These are phyloP conservation scores for Moricandia moricandioides DNA, from an alignment of 345 rosid genomes.

Conservation along the genomic window DNA sequence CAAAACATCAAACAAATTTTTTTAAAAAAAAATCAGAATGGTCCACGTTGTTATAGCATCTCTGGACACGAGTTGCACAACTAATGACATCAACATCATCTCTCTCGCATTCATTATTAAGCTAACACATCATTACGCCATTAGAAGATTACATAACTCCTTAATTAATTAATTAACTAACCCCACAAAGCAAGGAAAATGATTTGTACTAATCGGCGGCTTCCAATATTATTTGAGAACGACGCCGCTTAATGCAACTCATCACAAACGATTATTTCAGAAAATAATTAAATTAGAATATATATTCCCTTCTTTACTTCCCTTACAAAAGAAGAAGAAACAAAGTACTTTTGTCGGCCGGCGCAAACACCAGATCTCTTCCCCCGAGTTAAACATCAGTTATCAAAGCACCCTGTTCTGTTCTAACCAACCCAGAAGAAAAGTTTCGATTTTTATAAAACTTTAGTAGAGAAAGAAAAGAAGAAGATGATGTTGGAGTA, in stretches of 20 bases:
- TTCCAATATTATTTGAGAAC: too few species aligned
- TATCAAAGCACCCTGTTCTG: conserved; percentile 2
- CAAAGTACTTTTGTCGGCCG: conserved; percentile 29
- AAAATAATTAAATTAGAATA: background rate
- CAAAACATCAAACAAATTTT: too few species aligned
- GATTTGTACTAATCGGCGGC: background rate
- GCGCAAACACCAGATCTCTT: conserved; percentile 33
- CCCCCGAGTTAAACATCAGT: conserved; percentile 9
- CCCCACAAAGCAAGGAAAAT: too few species aligned
- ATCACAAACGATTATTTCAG: background rate
- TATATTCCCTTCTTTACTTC: conserved; percentile 18
- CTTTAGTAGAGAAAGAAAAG: background rate
- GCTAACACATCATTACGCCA: too few species aligned
- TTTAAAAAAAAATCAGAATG: too few species aligned
- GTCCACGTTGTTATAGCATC: too few species aligned
- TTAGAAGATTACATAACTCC: too few species aligned
- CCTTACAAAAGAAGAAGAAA: background rate
- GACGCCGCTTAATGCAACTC: background rate
- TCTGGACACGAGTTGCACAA: too few species aligned
- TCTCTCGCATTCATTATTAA: too few species aligned
- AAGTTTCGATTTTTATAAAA: background rate
- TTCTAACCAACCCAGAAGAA: background rate
- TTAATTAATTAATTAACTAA: too few species aligned
- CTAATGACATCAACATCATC: too few species aligned
- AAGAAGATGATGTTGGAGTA: conserved; percentile 65